These are phyloP conservation scores for Murraya paniculata DNA, from an alignment of 345 rosid genomes.

Conservation along the genomic window DNA sequence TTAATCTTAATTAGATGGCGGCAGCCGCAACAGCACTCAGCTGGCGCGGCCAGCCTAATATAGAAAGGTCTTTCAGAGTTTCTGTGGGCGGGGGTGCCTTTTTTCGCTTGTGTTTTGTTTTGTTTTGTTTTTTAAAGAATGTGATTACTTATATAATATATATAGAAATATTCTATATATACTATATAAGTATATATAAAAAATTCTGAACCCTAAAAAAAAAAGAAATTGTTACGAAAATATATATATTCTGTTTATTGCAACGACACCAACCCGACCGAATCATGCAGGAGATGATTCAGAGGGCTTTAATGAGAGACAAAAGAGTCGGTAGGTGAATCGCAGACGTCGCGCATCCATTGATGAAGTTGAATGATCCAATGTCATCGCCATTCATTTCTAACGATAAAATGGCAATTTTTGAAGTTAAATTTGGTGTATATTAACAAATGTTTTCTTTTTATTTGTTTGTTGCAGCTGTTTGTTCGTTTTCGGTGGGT, in stretches of 20 bases:
- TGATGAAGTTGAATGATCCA: neutral
- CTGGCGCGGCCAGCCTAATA: slow-evolving; percentile 39
- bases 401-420: neutral
- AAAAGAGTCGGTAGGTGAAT: neutral
- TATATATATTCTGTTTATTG: slow-evolving; percentile 1
- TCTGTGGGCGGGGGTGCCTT: slow-evolving; percentile 6
- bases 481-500: neutral
- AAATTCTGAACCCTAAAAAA: neutral
- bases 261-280: slow-evolving; percentile 36
- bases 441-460: neutral
- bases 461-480: neutral
- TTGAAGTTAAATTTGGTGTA: neutral
- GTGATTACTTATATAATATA: neutral
- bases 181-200: neutral
- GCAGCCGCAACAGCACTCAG: slow-evolving; percentile 22
- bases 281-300: slow-evolving; percentile 20
- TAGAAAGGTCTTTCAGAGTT: slow-evolving; percentile 5
- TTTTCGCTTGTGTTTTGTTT: no score
- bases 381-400: slow-evolving; percentile 18
- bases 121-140: neutral
- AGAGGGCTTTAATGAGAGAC: slow-evolving; percentile 34
- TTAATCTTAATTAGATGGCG: neutral
- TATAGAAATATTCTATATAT: neutral
- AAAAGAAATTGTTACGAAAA: neutral
- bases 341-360: neutral